Evolutionary conservation across 768 basidiomycete species (phyloP).

Genomic region (Leccinum longicurvipes): DNA sequence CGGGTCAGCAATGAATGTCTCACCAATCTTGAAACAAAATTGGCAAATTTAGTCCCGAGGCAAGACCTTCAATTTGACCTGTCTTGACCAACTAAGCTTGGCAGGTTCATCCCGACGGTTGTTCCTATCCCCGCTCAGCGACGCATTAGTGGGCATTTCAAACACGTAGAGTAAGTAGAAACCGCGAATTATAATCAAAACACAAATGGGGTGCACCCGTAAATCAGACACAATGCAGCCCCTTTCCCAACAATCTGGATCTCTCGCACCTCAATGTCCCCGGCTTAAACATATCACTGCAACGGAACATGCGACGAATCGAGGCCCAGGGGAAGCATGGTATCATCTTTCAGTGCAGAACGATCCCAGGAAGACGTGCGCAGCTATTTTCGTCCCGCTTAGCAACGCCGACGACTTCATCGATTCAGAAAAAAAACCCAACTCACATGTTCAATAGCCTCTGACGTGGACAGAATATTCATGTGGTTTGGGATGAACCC

Average conservation of each 20-base stretch:
- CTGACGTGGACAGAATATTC: slow-evolving; percentile 60
- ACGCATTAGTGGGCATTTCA: background rate
- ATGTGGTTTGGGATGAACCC: slow-evolving; percentile 67
- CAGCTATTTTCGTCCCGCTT: slow-evolving; percentile 40
- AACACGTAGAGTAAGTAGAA: background rate
- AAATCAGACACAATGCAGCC: background rate
- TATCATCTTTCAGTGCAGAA: slow-evolving; percentile 42
- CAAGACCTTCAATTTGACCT: background rate
- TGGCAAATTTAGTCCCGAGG: background rate
- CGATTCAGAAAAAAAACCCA: background rate
- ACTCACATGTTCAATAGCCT: slow-evolving; percentile 59
- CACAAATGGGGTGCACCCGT: background rate
- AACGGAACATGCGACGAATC: slow-evolving; percentile 27
- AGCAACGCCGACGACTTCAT: background rate
- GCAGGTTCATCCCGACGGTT: background rate
- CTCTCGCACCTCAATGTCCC: too few relatives aligned
- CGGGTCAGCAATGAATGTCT: background rate
- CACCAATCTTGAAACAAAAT: background rate
- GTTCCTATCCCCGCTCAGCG: background rate
- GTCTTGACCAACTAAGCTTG: background rate
- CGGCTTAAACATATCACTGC: slow-evolving; percentile 7
- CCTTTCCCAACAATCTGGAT: background rate
- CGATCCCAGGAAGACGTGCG: slow-evolving; percentile 50
- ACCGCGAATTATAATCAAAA: background rate
- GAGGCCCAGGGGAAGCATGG: slow-evolving; percentile 58